These are phyloP conservation scores for Eucalyptus curtisii DNA, from an alignment of 345 rosid species.

Conservation along the genomic window DNA sequence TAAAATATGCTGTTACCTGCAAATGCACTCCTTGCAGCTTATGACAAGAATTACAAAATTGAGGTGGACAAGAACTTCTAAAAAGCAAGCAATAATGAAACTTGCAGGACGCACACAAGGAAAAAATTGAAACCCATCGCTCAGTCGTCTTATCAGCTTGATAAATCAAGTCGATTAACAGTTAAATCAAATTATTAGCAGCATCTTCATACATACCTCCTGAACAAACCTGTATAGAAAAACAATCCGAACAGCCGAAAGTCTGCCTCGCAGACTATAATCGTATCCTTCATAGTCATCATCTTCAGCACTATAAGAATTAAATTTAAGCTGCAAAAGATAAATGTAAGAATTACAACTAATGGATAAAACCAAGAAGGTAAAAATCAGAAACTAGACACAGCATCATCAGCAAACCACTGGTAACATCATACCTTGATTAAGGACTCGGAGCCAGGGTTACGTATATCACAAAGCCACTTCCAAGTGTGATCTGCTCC, in stretches of 20 bases:
- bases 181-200: background rate
- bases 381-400: background rate
- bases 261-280: slow-evolving; percentile 79
- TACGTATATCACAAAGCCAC: slow-evolving; percentile 98
- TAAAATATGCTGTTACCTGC: slow-evolving; percentile 84
- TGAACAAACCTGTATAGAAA: slow-evolving; percentile 93
- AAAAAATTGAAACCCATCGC: background rate
- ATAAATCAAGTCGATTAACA: background rate
- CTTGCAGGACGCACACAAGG: background rate
- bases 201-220: slow-evolving; percentile 51
- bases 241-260: slow-evolving; percentile 91
- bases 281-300: slow-evolving; percentile 96
- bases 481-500: slow-evolving; percentile 68
- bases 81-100: background rate
- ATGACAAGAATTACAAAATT: background rate
- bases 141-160: background rate
- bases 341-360: background rate
- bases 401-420: background rate
- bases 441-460: slow-evolving; percentile 91
- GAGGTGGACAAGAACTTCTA: background rate
- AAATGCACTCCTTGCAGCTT: background rate
- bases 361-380: background rate
- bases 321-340: slow-evolving; percentile 72
- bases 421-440: slow-evolving; percentile 48
- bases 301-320: slow-evolving; percentile 83